Base-by-base conservation (phyloP, 2,329 filamentous ascomycete species). In the Neoascochyta sp. region DNA sequence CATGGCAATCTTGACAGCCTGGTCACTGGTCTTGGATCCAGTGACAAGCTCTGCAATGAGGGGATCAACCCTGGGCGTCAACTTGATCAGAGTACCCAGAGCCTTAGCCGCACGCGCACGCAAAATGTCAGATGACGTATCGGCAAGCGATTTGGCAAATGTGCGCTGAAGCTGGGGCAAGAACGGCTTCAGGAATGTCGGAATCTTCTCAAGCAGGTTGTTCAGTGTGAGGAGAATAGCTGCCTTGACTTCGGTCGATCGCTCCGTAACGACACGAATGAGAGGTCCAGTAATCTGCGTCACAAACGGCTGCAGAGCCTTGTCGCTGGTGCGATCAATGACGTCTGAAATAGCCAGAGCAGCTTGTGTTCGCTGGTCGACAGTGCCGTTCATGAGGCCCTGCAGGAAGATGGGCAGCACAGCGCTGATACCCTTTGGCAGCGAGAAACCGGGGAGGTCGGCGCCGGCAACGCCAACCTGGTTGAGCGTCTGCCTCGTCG, bases 221-320 rank as follows among this genome's bases (percentile, higher is more conserved):
- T 95, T 96, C 46, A 98, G 77, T 0, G 92, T 95, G 31, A 93
- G 75, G 39, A 98, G 72, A 60, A 98, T 95, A 22, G 92, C 92
- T 39, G 86, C 83, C 68, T 95, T 96, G 64, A 98, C 88, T 29
- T 98, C 93, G 3, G 88, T 88, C 3, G 92, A 95, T 41, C 90
- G 81, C 63, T 98, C 92, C 4, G 92, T 95, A 11, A 98, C 89
- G 13, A 96, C 90, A 75, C 92, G 86, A 63, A 98, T 98, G 31
- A 98, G 77, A 13, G 93, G 92, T 58, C 92, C 92, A 4, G 93
- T 96, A 50, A 98, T 95, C 57, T 95, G 89, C 16, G 90, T 95
- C 38, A 98, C 92, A 54, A 93, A 96, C 6, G 89, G 87, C 65
- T 92, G 93, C 41, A 98, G 71, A 12, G 89, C 81, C 36, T 88